Evolutionary conservation across 768 basidiomycete genomes (phyloP).

Genomic region (Terana coerulea): DNA sequence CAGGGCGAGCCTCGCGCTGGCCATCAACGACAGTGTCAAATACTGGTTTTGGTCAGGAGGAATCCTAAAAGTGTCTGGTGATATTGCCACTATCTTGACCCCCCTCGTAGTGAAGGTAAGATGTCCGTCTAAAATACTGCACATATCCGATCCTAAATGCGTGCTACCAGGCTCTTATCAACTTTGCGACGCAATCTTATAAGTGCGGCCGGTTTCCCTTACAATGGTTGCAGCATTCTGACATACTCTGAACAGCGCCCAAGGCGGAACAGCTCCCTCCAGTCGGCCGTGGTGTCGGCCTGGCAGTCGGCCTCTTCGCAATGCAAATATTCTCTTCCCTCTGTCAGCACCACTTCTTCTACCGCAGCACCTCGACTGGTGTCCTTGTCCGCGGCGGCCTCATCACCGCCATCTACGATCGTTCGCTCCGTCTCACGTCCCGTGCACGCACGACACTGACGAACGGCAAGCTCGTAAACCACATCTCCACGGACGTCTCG

Average conservation of each 20-base stretch:
- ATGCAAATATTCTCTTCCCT: conserved; percentile 68
- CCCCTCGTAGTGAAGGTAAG: conserved; percentile 78
- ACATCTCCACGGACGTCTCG: conserved; percentile 90
- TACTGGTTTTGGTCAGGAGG: conserved; percentile 80
- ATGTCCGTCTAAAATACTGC: background rate
- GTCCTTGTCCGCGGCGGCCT: conserved; percentile 81
- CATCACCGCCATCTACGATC: conserved; percentile 82
- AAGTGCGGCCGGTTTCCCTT: conserved; percentile 19
- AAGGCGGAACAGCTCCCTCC: conserved; percentile 30
- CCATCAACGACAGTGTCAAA: conserved; percentile 74
- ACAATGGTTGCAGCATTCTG: background rate
- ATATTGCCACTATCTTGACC: conserved; percentile 68
- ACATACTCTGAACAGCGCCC: conserved; percentile 17
- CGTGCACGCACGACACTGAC: conserved; percentile 76
- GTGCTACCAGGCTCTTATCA: conserved; percentile 55
- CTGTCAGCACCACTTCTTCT: conserved; percentile 81
- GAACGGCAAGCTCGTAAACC: conserved; percentile 89
- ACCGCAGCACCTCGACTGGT: conserved; percentile 67
- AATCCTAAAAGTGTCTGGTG: conserved; percentile 53
- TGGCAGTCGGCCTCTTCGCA: conserved; percentile 63
- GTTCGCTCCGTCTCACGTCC: conserved; percentile 71
- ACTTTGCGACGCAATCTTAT: conserved; percentile 65
- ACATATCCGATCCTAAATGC: background rate
- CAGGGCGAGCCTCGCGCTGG: conserved; percentile 58
- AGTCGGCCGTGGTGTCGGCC: conserved; percentile 64